These are phyloP conservation scores for Rhodotorula glutinis DNA, from an alignment of 1,284 basidiomycete species.

Conservation along the genomic window DNA sequence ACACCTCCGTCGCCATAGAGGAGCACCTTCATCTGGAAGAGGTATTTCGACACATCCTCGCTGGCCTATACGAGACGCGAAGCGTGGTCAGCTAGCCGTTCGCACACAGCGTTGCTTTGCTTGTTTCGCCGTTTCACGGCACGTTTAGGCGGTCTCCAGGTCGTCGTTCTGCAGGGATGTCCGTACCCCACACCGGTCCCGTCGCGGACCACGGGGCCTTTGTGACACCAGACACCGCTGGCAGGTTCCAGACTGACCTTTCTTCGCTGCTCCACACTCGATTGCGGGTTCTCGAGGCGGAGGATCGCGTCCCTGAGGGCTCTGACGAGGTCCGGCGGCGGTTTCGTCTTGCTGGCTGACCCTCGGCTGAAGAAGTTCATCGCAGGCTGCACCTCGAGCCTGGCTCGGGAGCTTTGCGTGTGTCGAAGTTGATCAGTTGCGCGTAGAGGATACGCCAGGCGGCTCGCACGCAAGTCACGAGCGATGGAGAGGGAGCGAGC, in stretches of 20 bases:
- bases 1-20: slow-evolving; percentile 83
- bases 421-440: background rate
- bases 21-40: slow-evolving; percentile 82
- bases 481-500: too few relatives aligned
- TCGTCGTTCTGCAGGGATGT: background rate
- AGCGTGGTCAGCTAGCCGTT: background rate
- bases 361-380: slow-evolving; percentile 88
- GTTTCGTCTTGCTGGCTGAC: slow-evolving; percentile 60
- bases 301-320: slow-evolving; percentile 73
- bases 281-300: slow-evolving; percentile 67
- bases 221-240: background rate
- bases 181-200: background rate
- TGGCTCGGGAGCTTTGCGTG: background rate
- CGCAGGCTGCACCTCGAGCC: background rate
- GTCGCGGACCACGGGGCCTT: too few relatives aligned
- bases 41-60: slow-evolving; percentile 83
- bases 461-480: too few relatives aligned
- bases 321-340: slow-evolving; percentile 78
- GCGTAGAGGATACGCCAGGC: too few relatives aligned
- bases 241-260: slow-evolving; percentile 57
- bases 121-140: background rate
- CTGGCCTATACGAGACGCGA: slow-evolving; percentile 59
- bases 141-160: background rate
- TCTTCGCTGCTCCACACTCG: slow-evolving; percentile 68
- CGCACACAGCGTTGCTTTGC: background rate